These are phyloP conservation scores for Solanum bulbocastanum DNA, from an alignment of 257 asterid species.

Conservation along the genomic window DNA sequence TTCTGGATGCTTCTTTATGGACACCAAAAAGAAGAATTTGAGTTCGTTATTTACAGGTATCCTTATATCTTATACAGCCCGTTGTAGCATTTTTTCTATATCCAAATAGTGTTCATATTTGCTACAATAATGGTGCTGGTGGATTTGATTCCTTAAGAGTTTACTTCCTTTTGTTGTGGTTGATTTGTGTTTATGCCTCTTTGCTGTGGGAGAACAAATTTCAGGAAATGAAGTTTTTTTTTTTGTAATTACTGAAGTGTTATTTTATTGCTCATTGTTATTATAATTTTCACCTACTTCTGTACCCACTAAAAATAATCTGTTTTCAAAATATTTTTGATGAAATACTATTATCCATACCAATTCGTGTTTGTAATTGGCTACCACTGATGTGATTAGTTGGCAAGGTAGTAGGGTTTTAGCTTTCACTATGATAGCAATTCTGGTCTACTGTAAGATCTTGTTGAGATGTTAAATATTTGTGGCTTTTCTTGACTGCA, in stretches of 20 bases:
- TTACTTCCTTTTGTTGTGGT: not conserved
- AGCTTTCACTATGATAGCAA: not conserved
- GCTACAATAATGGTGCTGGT: not conserved
- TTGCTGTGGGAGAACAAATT: not conserved
- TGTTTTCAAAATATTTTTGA: not conserved
- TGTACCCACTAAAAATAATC: not conserved
- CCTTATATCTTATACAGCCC: not conserved
- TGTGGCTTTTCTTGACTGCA: not conserved
- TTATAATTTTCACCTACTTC: not conserved
- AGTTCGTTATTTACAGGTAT: not conserved
- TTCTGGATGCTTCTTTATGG: not conserved
- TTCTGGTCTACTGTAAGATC: not conserved
- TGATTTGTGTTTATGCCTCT: not conserved
- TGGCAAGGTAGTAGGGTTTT: not conserved
- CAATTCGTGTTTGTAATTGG: not conserved
- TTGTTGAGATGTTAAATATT: not conserved
- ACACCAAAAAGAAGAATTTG: not conserved
- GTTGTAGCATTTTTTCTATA: not conserved
- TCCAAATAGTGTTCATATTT: not conserved
- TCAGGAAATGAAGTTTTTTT: not conserved
- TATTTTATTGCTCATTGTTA: not conserved
- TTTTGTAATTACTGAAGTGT: not conserved
- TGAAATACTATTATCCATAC: not conserved
- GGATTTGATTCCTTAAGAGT: not conserved
- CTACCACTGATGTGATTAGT: not conserved